Percentiles rank a stretch among this genome's conserved stretches.
Conservation (phyloP, 345 rosid genomes). For the Salix caprea region DNA sequence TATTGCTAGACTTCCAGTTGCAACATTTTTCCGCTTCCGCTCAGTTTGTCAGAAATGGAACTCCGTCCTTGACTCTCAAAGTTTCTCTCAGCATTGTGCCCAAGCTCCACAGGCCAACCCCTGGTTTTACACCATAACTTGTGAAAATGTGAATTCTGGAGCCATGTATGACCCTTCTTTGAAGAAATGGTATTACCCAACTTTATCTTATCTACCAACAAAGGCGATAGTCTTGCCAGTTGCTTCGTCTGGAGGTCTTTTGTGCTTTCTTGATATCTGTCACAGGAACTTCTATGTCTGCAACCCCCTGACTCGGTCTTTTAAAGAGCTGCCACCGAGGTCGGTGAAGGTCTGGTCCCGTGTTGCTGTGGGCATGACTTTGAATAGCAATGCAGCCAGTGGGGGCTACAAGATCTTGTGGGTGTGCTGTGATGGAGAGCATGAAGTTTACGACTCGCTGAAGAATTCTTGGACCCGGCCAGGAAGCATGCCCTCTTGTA, state of each 20-base stretch:
- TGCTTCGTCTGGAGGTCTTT: slow-evolving; percentile 94
- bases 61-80: slow-evolving; percentile 59
- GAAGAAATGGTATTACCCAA: slow-evolving; percentile 85
- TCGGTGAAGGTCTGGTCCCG: slow-evolving; percentile 90
- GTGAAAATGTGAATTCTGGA: slow-evolving; percentile 79
- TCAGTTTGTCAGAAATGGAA: slow-evolving; percentile 85
- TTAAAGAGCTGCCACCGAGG: slow-evolving; percentile 81
- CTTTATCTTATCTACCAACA: slow-evolving; percentile 57
- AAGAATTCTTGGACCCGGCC: slow-evolving; percentile 67
- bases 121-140: slow-evolving; percentile 91
- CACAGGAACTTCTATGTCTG: slow-evolving; percentile 81
- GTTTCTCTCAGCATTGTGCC: slow-evolving; percentile 69
- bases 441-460: slow-evolving; percentile 79
- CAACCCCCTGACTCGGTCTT: slow-evolving; percentile 83
- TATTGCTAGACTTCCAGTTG: slow-evolving; percentile 82
- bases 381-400: slow-evolving; percentile 48
- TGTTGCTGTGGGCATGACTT: slow-evolving; percentile 86
- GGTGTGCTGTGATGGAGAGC: slow-evolving; percentile 94
- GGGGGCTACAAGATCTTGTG: slow-evolving; percentile 79
- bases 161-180: slow-evolving; percentile 78
- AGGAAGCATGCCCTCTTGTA: slow-evolving; percentile 66
- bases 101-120: slow-evolving; percentile 54
- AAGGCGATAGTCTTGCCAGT: slow-evolving; percentile 76
- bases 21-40: slow-evolving; percentile 82
- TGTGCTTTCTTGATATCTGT: slow-evolving; percentile 91